Base-by-base conservation (phyloP, 139 green algal species). In the Tetradesmus obliquus region DNA sequence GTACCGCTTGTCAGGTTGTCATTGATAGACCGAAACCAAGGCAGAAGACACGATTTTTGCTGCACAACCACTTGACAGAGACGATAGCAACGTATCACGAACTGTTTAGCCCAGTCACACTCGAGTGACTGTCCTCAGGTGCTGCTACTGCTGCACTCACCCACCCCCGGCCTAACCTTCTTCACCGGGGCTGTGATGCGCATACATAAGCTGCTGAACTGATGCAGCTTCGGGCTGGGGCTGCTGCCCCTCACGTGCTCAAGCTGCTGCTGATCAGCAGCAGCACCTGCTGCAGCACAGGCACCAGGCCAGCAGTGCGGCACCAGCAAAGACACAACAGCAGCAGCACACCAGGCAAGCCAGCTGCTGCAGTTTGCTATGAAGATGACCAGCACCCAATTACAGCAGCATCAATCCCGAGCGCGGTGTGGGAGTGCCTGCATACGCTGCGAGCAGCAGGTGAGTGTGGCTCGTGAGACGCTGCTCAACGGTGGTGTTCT, bases 311-410 rank as follows among this genome's bases (percentile, higher is more conserved):
- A 24, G 66, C 66, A 76, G 15, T 3, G 0, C 24, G 17, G 45
- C 79, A 57, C 79, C 79, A 84, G 79, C 45, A 58, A 15, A 84
- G 45, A 24, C 4, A 20, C n/a, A 89, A 3, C 84, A 89, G 84
- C 84, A 89, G 84, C 84, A 89, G 32, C 84, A 79, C 20, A 62
- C 10, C 58, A 9, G 22, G 20, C 4, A 45, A 32, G 1, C 2
- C 84, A 57, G 84, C 84, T 72, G 55, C 60, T 19, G 58, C 24
- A 3, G 19, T 71, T 9, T 19, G 69, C 19, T 86, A 91, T 60
- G 88, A 91, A 20, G 88, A 91, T 87, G 88, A 86, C 32, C 72
- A 91, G 71, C 76, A 87, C 20, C 45, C 3, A 1, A 86, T 91
- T 22, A 79, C 24, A 51, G 88, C 66, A 24, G 19, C 17, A 53